Evolutionary conservation across 176 grass and related monocot genomes (phyloP).

Genomic region (Cenchrus purpureus): DNA sequence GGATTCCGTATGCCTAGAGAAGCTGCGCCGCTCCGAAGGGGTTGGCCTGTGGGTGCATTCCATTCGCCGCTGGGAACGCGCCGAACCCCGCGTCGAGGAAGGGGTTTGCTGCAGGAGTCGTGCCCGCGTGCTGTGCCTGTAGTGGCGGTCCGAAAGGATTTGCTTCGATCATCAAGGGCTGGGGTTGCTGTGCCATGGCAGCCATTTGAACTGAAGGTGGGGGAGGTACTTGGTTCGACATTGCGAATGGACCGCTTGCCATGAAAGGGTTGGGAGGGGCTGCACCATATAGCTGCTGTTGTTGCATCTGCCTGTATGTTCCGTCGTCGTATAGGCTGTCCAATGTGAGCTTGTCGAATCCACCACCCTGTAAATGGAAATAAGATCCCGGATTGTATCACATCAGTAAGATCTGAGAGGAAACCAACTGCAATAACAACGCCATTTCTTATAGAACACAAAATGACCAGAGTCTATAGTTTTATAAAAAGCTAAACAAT

Average conservation of each 20-base stretch:
- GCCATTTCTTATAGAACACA: neutral
- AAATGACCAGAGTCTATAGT: neutral
- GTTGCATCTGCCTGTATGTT: constrained; percentile 73
- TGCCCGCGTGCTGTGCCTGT: constrained; percentile 37
- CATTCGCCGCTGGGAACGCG: constrained; percentile 56
- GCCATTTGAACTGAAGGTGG: constrained; percentile 79
- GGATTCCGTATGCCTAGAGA: constrained; percentile 38
- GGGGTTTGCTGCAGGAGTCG: constrained; percentile 41
- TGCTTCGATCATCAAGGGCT: constrained; percentile 59
- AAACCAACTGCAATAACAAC: neutral
- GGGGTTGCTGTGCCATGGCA: constrained; percentile 58
- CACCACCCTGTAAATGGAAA: constrained; percentile 60
- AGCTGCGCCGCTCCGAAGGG: constrained; percentile 60
- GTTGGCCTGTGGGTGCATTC: constrained; percentile 48
- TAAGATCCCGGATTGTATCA: neutral
- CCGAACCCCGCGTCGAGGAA: constrained; percentile 68
- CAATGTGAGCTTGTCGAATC: constrained; percentile 77
- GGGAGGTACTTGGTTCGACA: constrained; percentile 68
- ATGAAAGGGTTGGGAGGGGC: constrained; percentile 81
- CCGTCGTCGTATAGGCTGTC: constrained; percentile 79
- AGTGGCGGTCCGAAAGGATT: constrained; percentile 57
- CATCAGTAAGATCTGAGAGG: neutral
- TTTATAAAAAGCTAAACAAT: neutral
- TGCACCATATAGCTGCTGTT: constrained; percentile 65
- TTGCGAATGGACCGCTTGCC: constrained; percentile 65